Conservation (phyloP, 495 filamentous ascomycete genomes). For the Podospora appendiculata region DNA sequence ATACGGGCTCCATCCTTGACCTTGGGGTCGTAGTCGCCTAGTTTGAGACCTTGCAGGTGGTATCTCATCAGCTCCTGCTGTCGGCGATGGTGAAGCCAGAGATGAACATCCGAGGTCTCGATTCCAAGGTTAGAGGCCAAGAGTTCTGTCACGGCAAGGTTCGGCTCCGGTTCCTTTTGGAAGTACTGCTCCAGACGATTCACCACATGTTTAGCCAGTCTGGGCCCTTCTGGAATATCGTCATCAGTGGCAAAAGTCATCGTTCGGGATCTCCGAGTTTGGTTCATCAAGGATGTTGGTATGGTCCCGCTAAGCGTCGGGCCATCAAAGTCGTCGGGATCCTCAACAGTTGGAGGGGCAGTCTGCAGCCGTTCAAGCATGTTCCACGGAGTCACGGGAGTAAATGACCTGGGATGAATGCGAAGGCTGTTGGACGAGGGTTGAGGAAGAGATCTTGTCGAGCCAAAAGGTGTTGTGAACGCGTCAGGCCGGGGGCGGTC, state of each 20-base stretch:
- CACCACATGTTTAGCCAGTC: conserved; percentile 28
- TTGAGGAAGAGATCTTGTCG: background rate
- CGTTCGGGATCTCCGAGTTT: conserved; percentile 20
- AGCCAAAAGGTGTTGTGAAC: no score
- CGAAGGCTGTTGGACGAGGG: conserved; percentile 2
- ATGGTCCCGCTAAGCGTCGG: conserved; percentile 9
- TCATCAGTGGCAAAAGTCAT: conserved; percentile 15
- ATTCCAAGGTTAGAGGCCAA: conserved; percentile 34
- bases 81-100: conserved; percentile 39
- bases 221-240: conserved; percentile 20
- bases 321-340: background rate
- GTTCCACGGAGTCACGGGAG: conserved; percentile 8
- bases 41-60: conserved; percentile 29
- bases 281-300: conserved; percentile 23
- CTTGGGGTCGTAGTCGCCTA: conserved; percentile 18
- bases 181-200: conserved; percentile 37
- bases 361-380: conserved; percentile 7
- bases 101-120: conserved; percentile 27
- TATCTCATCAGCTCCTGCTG: conserved; percentile 30
- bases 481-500: no score
- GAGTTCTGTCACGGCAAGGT: conserved; percentile 26
- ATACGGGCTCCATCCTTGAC: conserved; percentile 24
- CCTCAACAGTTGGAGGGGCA: conserved; percentile 1
- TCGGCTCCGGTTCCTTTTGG: conserved; percentile 28
- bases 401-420: conserved; percentile 5